Evolutionary conservation across 2,329 filamentous ascomycete genomes (phyloP).

Genomic region (Fusarium avenaceum): DNA sequence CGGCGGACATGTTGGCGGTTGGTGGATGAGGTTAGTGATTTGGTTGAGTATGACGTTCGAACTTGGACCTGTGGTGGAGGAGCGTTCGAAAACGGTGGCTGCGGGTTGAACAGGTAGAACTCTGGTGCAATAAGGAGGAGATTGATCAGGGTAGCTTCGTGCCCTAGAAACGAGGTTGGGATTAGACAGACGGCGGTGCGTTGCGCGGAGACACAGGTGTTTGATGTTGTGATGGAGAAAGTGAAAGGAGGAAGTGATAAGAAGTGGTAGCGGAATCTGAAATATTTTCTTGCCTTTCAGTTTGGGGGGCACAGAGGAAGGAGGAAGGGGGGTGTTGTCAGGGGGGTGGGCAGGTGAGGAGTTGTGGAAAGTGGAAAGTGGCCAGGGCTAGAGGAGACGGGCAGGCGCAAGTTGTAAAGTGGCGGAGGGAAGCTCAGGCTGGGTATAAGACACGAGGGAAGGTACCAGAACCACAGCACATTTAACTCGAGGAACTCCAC

Average conservation of each 20-base stretch:
- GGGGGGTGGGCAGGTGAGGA: constrained; percentile 46
- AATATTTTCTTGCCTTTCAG: constrained; percentile 56
- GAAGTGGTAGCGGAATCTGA: constrained; percentile 54
- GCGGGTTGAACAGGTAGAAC: constrained; percentile 65
- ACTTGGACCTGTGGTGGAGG: constrained; percentile 54
- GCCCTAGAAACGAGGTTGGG: constrained; percentile 76
- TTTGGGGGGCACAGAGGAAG: constrained; percentile 44
- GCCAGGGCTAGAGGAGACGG: constrained; percentile 45
- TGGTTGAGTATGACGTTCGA: constrained; percentile 63
- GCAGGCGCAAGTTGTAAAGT: constrained; percentile 36
- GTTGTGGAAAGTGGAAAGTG: constrained; percentile 49
- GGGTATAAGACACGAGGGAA: constrained; percentile 40
- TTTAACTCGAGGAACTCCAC: constrained; percentile 16
- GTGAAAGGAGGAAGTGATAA: constrained; percentile 50
- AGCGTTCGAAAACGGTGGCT: constrained; percentile 63
- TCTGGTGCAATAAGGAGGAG: constrained; percentile 76
- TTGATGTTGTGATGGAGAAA: constrained; percentile 60
- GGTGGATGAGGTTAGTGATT: constrained; percentile 58
- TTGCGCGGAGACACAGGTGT: constrained; percentile 63
- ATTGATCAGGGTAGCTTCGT: constrained; percentile 85
- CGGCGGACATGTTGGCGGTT: constrained; percentile 83
- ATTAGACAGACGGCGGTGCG: constrained; percentile 62
- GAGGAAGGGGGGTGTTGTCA: constrained; percentile 45
- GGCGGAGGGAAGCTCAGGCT: constrained; percentile 31
- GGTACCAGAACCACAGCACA: constrained; percentile 28